Evolutionary conservation across 2,329 filamentous ascomycete genomes (phyloP), one percentile per base, ranked within the genome.

Genomic region (Pseudogymnoascus sp.): DNA sequence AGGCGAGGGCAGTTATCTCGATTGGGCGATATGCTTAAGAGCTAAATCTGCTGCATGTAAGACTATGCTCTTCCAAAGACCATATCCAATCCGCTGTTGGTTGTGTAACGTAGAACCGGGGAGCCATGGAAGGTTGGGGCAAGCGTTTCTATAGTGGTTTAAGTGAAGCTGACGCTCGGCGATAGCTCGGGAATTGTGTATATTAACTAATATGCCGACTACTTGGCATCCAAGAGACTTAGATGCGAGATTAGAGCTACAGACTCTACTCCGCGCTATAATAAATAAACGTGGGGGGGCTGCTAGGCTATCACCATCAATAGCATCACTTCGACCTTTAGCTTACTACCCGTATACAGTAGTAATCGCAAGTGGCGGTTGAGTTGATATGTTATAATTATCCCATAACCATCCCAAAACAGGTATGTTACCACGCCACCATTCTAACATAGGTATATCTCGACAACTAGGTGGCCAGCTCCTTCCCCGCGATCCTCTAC

Each of bases 11-110:
- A 29, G 6, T 29, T 7, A n/a, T 29, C 23, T 26, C 14, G 3
- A 49, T 49, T 49, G 43, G 26, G 12, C 21, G 43, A 49, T 49
- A n/a, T 49, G 43, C 43, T 7, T 66, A 67, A 0, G 73, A 72
- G 33, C 74, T 76, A 0, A 71, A 71, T 0, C 62, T 65, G 0
- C 61, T 60, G 63, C 74, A 77, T 49, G 23, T 49, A 49, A 49
- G 43, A 14, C 63, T 60, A 41, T 67, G 61, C 14, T 65, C 19
- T 29, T 76, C 70, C 19, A 79, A 43, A 3, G 74, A 67, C 11
- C 21, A 26, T 29, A 49, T 49, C 43, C 43, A 49, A 49, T 29
- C 43, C 23, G 21, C 39, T 41, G 16, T 21, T 41, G 10, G 16
- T 11, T 21, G 39, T 21, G 39, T 21, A 21, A 10, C 1, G 12